Percentiles rank a stretch among this genome's conserved stretches.
These are phyloP conservation scores for Rhizopogon rudus DNA, from an alignment of 768 basidiomycete species.

Conservation along the genomic window DNA sequence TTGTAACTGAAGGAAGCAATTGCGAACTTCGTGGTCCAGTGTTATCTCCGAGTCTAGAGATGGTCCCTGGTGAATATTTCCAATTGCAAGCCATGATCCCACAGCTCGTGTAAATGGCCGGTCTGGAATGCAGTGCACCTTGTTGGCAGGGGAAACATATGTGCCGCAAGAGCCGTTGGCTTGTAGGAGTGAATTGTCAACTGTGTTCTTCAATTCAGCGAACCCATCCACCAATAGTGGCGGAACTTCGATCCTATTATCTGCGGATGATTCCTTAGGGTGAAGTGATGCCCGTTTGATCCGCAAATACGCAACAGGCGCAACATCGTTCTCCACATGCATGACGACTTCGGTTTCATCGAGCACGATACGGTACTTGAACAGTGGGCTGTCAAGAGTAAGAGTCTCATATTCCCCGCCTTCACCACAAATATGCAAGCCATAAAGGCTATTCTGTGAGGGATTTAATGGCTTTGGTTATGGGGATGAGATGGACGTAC, in stretches of 20 bases:
- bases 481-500: slow-evolving; percentile 34
- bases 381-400: slow-evolving; percentile 85
- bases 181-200: neutral
- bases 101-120: slow-evolving; percentile 19
- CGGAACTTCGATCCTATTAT: slow-evolving; percentile 35
- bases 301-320: slow-evolving; percentile 87
- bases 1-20: slow-evolving; percentile 62
- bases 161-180: neutral
- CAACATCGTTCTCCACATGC: slow-evolving; percentile 77
- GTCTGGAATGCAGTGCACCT: neutral
- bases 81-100: slow-evolving; percentile 67
- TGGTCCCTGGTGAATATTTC: slow-evolving; percentile 43
- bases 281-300: slow-evolving; percentile 65
- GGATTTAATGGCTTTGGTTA: neutral
- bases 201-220: neutral
- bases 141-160: neutral
- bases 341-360: slow-evolving; percentile 66
- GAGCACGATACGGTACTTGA: slow-evolving; percentile 73
- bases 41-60: slow-evolving; percentile 24
- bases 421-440: slow-evolving; percentile 93
- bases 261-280: slow-evolving; percentile 35
- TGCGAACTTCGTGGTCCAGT: slow-evolving; percentile 66
- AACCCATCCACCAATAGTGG: slow-evolving; percentile 39
- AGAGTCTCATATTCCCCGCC: slow-evolving; percentile 97
- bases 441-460: slow-evolving; percentile 70